These are phyloP conservation scores for Sporothrix phasma DNA, from an alignment of 2,329 filamentous ascomycete species.

Conservation along the genomic window DNA sequence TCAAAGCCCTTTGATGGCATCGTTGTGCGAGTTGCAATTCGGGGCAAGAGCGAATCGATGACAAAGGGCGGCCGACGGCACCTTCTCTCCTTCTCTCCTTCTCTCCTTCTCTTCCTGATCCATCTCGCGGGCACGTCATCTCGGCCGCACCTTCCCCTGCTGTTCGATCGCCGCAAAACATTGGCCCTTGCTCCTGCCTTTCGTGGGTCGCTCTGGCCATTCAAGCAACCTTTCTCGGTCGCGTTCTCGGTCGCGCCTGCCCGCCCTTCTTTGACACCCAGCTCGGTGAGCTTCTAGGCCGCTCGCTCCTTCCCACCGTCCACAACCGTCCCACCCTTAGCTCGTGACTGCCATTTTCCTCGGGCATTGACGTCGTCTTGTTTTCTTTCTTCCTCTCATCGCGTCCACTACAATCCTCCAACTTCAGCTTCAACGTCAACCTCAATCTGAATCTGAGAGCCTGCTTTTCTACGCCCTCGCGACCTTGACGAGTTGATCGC, in stretches of 20 bases:
- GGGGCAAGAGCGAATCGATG: too few species aligned
- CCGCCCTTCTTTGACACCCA: not conserved
- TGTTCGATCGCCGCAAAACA: constrained; percentile 1
- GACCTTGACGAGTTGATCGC: not conserved
- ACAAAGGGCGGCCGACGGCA: too few species aligned
- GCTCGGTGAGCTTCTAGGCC: not conserved
- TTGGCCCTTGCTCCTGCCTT: too few species aligned
- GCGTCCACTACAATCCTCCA: not conserved
- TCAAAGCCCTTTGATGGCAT: too few species aligned
- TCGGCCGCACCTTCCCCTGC: not conserved
- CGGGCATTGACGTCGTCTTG: not conserved
- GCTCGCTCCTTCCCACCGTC: not conserved
- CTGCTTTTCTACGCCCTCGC: not conserved
- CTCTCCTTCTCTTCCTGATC: not conserved
- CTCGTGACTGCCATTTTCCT: not conserved
- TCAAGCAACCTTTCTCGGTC: too few species aligned
- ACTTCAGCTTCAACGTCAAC: not conserved
- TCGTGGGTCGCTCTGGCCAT: too few species aligned
- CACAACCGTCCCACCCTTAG: not conserved
- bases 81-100: not conserved
- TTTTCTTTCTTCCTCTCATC: not conserved
- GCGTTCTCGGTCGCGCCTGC: not conserved
- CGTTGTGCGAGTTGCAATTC: too few species aligned
- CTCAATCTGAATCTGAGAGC: too few species aligned
- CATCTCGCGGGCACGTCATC: not conserved